phyloP scores from a whole-genome alignment of 306 rosid species.

The Cucumis cinereus region DNA sequence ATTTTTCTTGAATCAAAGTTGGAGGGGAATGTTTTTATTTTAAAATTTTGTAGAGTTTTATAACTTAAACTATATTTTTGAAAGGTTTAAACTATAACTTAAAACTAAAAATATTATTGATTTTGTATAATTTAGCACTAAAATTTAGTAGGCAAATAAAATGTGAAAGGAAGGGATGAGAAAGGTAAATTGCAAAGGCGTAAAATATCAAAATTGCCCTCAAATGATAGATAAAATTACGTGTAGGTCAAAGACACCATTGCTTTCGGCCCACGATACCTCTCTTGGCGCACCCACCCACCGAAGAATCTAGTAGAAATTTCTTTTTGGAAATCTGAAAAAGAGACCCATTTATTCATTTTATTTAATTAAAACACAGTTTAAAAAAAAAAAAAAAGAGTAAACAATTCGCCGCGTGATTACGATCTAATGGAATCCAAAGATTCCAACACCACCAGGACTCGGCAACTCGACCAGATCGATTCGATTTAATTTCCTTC shows the following conservation, averaged over 20 bases:
- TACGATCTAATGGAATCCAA: slow-evolving; percentile 31
- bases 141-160: not conserved
- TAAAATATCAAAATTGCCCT: not conserved
- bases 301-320: slow-evolving; percentile 24
- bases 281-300: slow-evolving; percentile 17
- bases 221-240: not conserved
- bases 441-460: slow-evolving; percentile 25
- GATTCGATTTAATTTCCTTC: not conserved
- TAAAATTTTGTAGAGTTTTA: too few relatives aligned
- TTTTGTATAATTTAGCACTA: too few relatives aligned
- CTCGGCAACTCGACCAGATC: slow-evolving; percentile 1
- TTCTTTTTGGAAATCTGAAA: not conserved
- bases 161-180: not conserved
- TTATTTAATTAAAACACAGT: not conserved
- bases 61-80: too few relatives aligned
- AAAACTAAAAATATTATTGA: too few relatives aligned
- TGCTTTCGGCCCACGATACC: slow-evolving; percentile 18
- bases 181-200: not conserved
- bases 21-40: too few relatives aligned
- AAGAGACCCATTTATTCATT: not conserved
- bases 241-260: slow-evolving; percentile 21
- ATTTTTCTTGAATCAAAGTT: too few relatives aligned
- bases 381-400: not conserved
- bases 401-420: slow-evolving; percentile 29
- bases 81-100: too few relatives aligned